Base-by-base conservation (phyloP, 768 basidiomycete species). In the Tulasnella sp. region DNA sequence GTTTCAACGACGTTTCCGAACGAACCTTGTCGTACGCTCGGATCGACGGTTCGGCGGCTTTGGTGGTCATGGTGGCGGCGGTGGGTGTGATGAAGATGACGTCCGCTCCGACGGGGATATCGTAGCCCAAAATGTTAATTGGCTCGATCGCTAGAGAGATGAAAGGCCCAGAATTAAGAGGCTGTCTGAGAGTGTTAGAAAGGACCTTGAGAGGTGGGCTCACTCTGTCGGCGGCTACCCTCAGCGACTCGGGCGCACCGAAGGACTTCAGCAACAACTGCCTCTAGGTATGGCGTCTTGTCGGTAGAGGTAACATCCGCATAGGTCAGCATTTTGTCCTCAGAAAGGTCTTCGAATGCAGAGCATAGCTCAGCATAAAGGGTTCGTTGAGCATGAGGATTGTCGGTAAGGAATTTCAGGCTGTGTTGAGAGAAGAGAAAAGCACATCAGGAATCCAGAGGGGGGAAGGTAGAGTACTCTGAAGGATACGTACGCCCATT, bases 251-350 rank as follows among this genome's bases (percentile, higher is more conserved):
- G 74, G 5, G 26, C 74, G 23, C 35, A 44, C 32, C 74, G 42
- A 40, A 75, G 46, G 7, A 75, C 44, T n/a, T 75, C 74, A 13
- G 39, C 37, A 7, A 75, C 44, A n/a, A 51, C 44, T 39, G 74
- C 74, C 16, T 75, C 74, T 15, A 75, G 74, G n/a, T 75, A 75
- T 11, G 74, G 74, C 23, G 44, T 75, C 74, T 61, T 75, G n/a
- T 75, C 55, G 26, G 29, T 29, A 42, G 74, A 48, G n/a, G n/a
- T 61, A 11, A 75, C 74, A 13, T 75, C 74, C 3, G 44, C 74
- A 39, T 48, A 75, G n/a, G 74, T 75, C 9, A 75, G 35, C 15
- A 48, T 13, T n/a, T 48, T 11, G 23, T 75, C 46, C 5, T 75
- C 74, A n/a, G 71, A 46, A 18, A 46, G 44, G 46, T 61, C 46